Conservation (phyloP, 108 stramenopile genomes). For the Chaetoceros muelleri region DNA sequence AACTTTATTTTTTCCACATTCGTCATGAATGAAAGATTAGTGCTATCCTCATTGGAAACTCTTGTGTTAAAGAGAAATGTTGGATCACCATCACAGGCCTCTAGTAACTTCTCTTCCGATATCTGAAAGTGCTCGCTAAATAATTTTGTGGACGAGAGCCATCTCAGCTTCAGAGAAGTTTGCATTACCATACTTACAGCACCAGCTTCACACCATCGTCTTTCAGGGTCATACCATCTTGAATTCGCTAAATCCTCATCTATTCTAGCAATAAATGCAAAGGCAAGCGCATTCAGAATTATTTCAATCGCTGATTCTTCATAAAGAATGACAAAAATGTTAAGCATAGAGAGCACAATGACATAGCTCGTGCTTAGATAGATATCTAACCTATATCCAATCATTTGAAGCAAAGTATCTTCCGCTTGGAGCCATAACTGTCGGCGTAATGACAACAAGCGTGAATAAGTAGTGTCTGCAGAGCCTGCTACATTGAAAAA, state of each 20-base stretch:
- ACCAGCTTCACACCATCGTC: background rate
- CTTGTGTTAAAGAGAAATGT: background rate
- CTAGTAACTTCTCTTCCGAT: background rate
- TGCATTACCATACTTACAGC: background rate
- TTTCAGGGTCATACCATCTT: conserved; percentile 18
- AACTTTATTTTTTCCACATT: background rate
- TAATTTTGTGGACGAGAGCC: background rate
- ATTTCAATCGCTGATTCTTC: conserved; percentile 31
- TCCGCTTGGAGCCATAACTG: conserved; percentile 29
- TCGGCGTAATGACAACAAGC: conserved; percentile 22
- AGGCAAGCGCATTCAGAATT: conserved; percentile 28
- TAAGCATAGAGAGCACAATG: conserved; percentile 20
- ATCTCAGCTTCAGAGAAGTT: background rate
- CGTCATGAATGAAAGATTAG: background rate
- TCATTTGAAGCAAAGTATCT: conserved; percentile 23
- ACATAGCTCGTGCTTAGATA: conserved; percentile 39
- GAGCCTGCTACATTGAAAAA: conserved; percentile 4
- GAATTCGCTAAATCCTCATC: conserved; percentile 23
- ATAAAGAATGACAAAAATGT: conserved; percentile 29
- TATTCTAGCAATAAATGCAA: conserved; percentile 31
- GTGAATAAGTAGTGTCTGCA: conserved; percentile 17
- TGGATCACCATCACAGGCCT: background rate
- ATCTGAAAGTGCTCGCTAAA: background rate
- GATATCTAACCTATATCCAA: conserved; percentile 20
- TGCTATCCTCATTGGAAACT: background rate